These are phyloP conservation scores for Lasiodiplodia gonubiensis DNA, from an alignment of 2,329 filamentous ascomycete species.

Conservation along the genomic window DNA sequence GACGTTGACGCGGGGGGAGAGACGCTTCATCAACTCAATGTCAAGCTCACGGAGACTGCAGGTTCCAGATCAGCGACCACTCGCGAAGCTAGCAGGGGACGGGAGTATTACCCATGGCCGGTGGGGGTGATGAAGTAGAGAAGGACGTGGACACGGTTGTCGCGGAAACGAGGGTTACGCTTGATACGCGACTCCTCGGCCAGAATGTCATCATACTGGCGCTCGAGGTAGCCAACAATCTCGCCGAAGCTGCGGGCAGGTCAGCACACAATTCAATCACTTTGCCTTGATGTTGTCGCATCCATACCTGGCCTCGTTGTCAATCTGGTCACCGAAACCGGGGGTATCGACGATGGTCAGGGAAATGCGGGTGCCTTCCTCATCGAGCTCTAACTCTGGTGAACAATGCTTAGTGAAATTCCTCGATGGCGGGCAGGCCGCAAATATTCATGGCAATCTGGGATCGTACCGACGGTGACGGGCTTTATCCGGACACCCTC, in stretches of 20 bases:
- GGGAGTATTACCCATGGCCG: constrained; percentile 74
- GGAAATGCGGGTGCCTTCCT: constrained; percentile 97
- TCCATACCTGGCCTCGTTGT: constrained; percentile 92
- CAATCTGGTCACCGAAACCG: constrained; percentile 97
- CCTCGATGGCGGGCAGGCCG: constrained; percentile 13
- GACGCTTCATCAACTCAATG: constrained; percentile 99
- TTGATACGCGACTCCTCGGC: constrained; percentile 99
- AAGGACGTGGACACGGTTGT: constrained; percentile 97
- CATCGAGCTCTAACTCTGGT: constrained; percentile 89
- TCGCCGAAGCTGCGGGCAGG: constrained; percentile 77
- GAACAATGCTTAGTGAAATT: constrained; percentile 33
- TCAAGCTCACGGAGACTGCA: constrained; percentile 92
- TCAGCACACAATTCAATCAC: not conserved
- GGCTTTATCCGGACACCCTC: constrained; percentile 99
- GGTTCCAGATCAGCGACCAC: constrained; percentile 24
- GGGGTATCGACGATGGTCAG: constrained; percentile 98
- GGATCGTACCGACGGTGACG: constrained; percentile 83
- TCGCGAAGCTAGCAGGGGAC: not conserved
- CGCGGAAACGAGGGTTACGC: constrained; percentile 99
- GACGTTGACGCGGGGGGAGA: constrained; percentile 97
- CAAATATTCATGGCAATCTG: not conserved
- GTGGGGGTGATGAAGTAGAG: constrained; percentile 99
- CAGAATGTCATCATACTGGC: constrained; percentile 99
- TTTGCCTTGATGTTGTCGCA: constrained; percentile 4
- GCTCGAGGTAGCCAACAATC: constrained; percentile 97